A percentile compares a stretch with the other conserved stretches of the same genome.
These are phyloP conservation scores for Agastache rugosa DNA, from an alignment of 257 asterid genomes.

Conservation along the genomic window DNA sequence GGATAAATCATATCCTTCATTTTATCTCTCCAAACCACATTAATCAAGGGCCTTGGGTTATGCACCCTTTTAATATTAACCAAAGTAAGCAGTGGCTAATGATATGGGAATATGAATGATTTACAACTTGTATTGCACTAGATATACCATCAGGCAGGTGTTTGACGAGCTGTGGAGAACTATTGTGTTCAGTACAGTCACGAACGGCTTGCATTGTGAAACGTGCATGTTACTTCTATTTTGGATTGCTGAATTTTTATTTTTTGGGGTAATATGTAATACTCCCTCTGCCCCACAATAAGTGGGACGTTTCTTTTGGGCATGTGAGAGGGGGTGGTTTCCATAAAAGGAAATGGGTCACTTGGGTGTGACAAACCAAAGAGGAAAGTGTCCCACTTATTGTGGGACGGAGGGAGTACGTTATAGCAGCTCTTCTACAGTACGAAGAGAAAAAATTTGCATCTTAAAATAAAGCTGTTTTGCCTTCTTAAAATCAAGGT, in stretches of 20 bases:
- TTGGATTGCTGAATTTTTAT: too few relatives aligned
- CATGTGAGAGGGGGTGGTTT: too few relatives aligned
- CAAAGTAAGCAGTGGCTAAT: neutral
- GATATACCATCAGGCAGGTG: neutral
- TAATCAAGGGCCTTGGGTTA: neutral
- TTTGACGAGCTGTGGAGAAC: neutral
- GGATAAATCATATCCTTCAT: neutral
- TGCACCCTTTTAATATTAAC: neutral
- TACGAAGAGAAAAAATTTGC: neutral
- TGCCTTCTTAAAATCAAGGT: neutral
- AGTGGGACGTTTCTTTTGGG: too few relatives aligned
- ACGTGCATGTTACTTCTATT: neutral
- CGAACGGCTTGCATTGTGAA: neutral
- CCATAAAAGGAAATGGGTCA: too few relatives aligned
- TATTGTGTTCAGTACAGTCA: neutral
- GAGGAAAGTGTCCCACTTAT: too few relatives aligned
- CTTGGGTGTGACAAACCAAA: too few relatives aligned
- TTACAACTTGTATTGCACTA: neutral
- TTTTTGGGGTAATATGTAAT: neutral
- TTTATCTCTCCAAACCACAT: neutral
- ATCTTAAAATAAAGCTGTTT: neutral
- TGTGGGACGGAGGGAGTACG: too few relatives aligned
- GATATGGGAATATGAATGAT: conserved; percentile 7
- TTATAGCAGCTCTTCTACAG: neutral
- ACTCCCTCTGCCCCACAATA: too few relatives aligned